Base-by-base conservation (phyloP, 805 yeast species). In the Ascoidea rubescens region DNA sequence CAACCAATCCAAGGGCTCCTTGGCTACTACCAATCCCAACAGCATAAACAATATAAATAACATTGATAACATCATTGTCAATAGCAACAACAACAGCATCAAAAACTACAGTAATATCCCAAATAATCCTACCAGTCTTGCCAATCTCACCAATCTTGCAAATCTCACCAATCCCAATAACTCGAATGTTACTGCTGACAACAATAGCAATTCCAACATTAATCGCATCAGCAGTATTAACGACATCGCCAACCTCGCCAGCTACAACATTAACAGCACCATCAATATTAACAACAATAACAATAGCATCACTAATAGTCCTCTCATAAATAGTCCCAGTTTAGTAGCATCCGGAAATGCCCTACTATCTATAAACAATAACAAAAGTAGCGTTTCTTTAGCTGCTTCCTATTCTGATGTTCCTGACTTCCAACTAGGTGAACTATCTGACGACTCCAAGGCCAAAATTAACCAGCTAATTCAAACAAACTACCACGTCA, bases 401-500 rank as follows among this genome's bases (percentile, higher is more conserved):
- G 43, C 43, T 37, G 43, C 43, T 37, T 49, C 58, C 2, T 54
- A 47, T 30, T 49, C 52, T 5, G 30, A 54, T 48, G 55, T 55
- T 5, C 56, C 54, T n/a, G 53, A 53, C 28, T 55, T 52, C 30
- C 47, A 53, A 45, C 28, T 53, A 30, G 52, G 51, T 10, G 53
- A 53, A 21, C 42, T 16, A 33, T 16, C 7, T 6, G 33, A 43
- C 30, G 32, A 8, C 21, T 28, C 14, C 6, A 5, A 47, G 17
- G 5, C 53, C 48, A 31, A 14, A 4, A 28, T 31, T 4, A 10
- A 16, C 14, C 45, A 42, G 4, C 21, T 31, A 48, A 31, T 31
- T 17, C 21, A 10, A 21, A 59, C 74, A 1, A 71, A 72, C 50
- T 61, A 64, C 45, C 70, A 67, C 49, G 59, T 73, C 47, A 85